Base-by-base conservation (phyloP, 305 asterid species). In the Galium porrigens region DNA sequence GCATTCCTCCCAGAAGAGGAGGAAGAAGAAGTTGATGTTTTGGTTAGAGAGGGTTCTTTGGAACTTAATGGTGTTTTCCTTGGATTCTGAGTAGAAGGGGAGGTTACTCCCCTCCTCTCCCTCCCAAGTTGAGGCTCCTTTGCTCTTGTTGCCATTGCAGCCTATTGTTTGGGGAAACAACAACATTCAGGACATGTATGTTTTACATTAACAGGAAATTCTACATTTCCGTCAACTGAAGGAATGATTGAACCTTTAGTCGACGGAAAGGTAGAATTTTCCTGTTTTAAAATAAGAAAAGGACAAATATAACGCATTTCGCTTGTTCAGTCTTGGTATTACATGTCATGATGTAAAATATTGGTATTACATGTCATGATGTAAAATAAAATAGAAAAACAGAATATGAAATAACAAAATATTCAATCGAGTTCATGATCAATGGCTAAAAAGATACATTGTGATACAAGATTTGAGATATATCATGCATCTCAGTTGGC, bases 91-190 rank as follows among this genome's bases (percentile, higher is more conserved):
- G 54, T 48, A 14, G 84, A 73, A 55, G 83, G 76, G 9, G 87
- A 77, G 51, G 69, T 61, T 1, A 48, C 2, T 32, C 80, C 83
- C 25, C 73, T 72, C 76, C 72, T 85, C 70, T 85, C 89, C 73
- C 71, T 81, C 6, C 66, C 72, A 6, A 78, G 69, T 8, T 64
- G 27, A 25, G 64, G 56, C 15, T 77, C 85, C 64, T 74, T 80
- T 61, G 66, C 63, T 63, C 78, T 78, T 51, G 89, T 70, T 64
- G 84, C 77, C 89, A 86, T 86, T 4, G 48, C 14, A 44, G 20
- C 25, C 55, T 46, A 18, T 49, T 5, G 54, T 48, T 48, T 48
- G 22, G 22, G 51, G 3, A 17, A 4, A 48, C 54, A 3, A 1
- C 49, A 48, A n/a, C 54, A 48, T 48, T 48, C 25, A 48, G 54